A percentile compares a stretch with the other conserved stretches of the same genome.
phyloP scores from a whole-genome alignment of 331 rosid species.

The Arachis monticola region DNA sequence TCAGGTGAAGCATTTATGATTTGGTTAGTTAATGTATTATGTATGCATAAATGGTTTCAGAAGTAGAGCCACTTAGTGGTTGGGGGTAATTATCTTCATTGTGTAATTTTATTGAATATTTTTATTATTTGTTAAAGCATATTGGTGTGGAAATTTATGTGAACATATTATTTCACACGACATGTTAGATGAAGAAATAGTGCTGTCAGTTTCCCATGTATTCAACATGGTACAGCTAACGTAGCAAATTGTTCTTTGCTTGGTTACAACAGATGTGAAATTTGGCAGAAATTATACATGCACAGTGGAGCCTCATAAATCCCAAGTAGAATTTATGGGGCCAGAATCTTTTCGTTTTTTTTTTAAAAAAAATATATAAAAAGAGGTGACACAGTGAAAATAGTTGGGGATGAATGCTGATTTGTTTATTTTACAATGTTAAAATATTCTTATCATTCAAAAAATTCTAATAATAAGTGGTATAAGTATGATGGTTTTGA shows the following conservation, averaged over 20 bases:
- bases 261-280: background rate
- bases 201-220: background rate
- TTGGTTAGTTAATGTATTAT: constrained; percentile 6
- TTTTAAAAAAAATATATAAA: too few relatives aligned
- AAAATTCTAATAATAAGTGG: too few relatives aligned
- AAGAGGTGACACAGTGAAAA: too few relatives aligned
- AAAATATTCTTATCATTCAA: too few relatives aligned
- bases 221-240: background rate
- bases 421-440: too few relatives aligned
- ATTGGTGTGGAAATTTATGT: background rate
- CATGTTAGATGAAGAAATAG: background rate
- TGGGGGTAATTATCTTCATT: constrained; percentile 12
- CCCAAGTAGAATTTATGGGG: too few relatives aligned
- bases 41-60: constrained; percentile 15
- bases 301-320: background rate
- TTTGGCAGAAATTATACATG: background rate
- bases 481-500: too few relatives aligned
- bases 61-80: constrained; percentile 3
- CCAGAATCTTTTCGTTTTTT: too few relatives aligned
- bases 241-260: constrained; percentile 2
- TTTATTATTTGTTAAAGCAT: background rate
- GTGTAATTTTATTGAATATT: background rate
- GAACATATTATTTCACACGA: background rate
- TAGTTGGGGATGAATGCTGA: background rate
- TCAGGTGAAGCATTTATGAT: constrained; percentile 16